phyloP scores from a whole-genome alignment of 768 basidiomycete species.

The Amanita jacksonii region DNA sequence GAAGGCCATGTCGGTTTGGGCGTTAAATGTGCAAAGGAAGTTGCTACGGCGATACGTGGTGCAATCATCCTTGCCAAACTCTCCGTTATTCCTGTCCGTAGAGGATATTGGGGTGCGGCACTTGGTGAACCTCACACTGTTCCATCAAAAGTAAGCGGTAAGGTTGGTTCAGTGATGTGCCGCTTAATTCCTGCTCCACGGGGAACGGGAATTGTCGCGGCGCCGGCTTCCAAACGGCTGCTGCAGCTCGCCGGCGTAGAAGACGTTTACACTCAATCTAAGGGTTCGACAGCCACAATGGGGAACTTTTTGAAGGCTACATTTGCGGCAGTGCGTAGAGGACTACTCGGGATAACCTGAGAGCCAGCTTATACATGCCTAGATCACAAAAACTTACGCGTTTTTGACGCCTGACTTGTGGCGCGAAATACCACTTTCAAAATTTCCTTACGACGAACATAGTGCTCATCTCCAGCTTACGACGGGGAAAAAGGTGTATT shows the following conservation, averaged over 20 bases:
- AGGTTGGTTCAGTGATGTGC: slow-evolving; percentile 99
- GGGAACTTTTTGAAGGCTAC: slow-evolving; percentile 99
- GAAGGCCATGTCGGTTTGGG: slow-evolving; percentile 99
- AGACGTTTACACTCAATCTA: slow-evolving; percentile 96
- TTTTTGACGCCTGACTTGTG: slow-evolving; percentile 99
- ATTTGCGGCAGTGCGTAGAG: slow-evolving; percentile 68
- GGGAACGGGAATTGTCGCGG: slow-evolving; percentile 99
- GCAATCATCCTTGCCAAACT: slow-evolving; percentile 99
- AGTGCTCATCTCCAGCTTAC: slow-evolving; percentile 83
- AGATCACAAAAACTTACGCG: slow-evolving; percentile 97
- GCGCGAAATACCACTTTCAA: slow-evolving; percentile 87
- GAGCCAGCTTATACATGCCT: slow-evolving; percentile 1
- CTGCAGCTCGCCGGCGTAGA: slow-evolving; percentile 96
- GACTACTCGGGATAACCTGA: neutral
- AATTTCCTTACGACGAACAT: slow-evolving; percentile 92
- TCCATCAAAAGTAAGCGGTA: slow-evolving; percentile 96
- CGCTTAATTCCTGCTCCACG: slow-evolving; percentile 97
- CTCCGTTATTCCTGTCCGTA: slow-evolving; percentile 93
- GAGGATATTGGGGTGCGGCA: slow-evolving; percentile 99
- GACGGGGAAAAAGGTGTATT: slow-evolving; percentile 71
- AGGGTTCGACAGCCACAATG: slow-evolving; percentile 98
- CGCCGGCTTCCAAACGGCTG: slow-evolving; percentile 93
- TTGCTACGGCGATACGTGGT: slow-evolving; percentile 98
- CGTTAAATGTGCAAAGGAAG: slow-evolving; percentile 99
- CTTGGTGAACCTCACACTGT: slow-evolving; percentile 99